These are phyloP conservation scores for Tulasnella sp. DNA, from an alignment of 768 basidiomycete genomes.

Conservation along the genomic window DNA sequence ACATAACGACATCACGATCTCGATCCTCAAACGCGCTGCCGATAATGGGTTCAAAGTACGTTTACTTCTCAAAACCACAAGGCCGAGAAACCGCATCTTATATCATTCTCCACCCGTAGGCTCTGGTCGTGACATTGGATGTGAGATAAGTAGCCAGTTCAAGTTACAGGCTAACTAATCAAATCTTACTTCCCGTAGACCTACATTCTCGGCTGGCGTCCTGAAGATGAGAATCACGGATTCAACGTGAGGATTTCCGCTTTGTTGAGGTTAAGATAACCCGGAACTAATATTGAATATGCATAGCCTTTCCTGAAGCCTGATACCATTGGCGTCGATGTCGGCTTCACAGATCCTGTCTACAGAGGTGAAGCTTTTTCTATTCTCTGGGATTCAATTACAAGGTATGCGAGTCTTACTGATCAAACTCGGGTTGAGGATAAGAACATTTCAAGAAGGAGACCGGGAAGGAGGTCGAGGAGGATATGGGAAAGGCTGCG, in stretches of 20 bases:
- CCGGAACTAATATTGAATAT: too few relatives aligned
- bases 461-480: constrained; percentile 38
- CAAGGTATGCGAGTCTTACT: background rate
- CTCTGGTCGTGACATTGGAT: too few relatives aligned
- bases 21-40: constrained; percentile 56
- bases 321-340: constrained; percentile 4
- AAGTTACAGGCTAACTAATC: background rate
- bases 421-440: background rate
- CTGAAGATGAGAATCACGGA: constrained; percentile 54
- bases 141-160: too few relatives aligned
- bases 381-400: background rate
- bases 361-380: constrained; percentile 34
- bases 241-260: too few relatives aligned
- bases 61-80: constrained; percentile 10
- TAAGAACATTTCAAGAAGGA: constrained; percentile 36
- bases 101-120: too few relatives aligned
- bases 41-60: constrained; percentile 52
- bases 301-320: constrained; percentile 35
- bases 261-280: too few relatives aligned
- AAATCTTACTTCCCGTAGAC: background rate
- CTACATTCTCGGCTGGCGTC: constrained; percentile 53
- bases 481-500: constrained; percentile 31
- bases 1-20: constrained; percentile 46
- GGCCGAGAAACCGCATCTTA: too few relatives aligned
- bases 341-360: constrained; percentile 50